These are phyloP conservation scores for Annona cherimola DNA, from an alignment of 164 flowering plant genomes.

Conservation along the genomic window DNA sequence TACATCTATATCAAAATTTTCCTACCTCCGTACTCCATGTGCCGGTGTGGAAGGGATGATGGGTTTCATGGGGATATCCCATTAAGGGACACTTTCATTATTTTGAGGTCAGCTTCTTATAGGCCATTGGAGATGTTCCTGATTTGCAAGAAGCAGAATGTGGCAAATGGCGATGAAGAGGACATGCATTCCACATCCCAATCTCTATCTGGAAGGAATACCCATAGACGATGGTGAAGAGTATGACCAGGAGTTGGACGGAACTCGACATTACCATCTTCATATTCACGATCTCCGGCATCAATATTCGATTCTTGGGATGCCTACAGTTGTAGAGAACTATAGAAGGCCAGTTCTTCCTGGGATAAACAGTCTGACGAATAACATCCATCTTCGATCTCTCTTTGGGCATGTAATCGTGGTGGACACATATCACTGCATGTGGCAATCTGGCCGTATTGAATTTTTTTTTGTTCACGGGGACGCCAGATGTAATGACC, in stretches of 20 bases:
- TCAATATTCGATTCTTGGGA: slow-evolving; percentile 55
- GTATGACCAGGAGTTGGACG: no score
- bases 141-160: no score
- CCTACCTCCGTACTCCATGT: no score
- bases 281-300: slow-evolving; percentile 63
- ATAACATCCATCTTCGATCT: slow-evolving; percentile 85
- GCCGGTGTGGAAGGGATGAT: background rate
- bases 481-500: no score
- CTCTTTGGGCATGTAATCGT: slow-evolving; percentile 83
- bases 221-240: no score
- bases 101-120: slow-evolving; percentile 14
- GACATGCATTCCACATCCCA: no score
- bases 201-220: no score
- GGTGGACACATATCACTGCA: slow-evolving; percentile 85
- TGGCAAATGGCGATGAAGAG: no score
- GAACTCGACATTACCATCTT: no score
- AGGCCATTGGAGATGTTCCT: slow-evolving; percentile 27
- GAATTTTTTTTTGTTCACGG: no score
- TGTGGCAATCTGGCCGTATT: background rate
- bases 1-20: no score
- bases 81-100: no score
- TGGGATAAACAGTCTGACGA: slow-evolving; percentile 74
- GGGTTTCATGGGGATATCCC: background rate
- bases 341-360: slow-evolving; percentile 95
- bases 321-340: slow-evolving; percentile 85